phyloP scores from a whole-genome alignment of 805 yeast genomes.

The Ogataea paraovalis region DNA sequence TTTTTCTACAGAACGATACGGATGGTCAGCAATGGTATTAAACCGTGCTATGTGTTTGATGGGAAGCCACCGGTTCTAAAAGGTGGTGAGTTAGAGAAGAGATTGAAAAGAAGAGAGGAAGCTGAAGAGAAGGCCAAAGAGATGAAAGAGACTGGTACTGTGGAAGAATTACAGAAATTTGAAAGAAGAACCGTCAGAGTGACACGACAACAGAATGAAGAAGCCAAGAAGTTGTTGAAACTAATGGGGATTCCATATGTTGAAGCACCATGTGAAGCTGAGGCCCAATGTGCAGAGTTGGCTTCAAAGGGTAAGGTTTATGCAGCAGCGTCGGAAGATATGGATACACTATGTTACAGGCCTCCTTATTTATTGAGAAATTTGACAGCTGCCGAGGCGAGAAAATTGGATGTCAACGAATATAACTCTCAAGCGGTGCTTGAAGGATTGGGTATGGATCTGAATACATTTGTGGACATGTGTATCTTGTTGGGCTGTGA shows the following conservation, averaged over 20 bases:
- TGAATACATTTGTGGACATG: constrained; percentile 76
- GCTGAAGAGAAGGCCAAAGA: constrained; percentile 74
- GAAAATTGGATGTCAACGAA: constrained; percentile 89
- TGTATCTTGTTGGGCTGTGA: constrained; percentile 96
- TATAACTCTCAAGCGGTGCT: constrained; percentile 63
- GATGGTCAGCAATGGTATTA: constrained; percentile 87
- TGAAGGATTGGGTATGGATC: constrained; percentile 71
- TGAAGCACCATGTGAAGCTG: constrained; percentile 97
- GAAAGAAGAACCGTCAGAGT: constrained; percentile 90
- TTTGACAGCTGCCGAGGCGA: constrained; percentile 88
- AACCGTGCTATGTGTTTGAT: constrained; percentile 95
- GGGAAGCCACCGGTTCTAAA: constrained; percentile 96
- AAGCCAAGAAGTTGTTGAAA: constrained; percentile 74
- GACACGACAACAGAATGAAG: constrained; percentile 87
- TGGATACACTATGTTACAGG: constrained; percentile 94
- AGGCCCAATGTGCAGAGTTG: constrained; percentile 94
- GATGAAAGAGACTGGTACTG: constrained; percentile 74
- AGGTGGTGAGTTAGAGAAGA: constrained; percentile 87
- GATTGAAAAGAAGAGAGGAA: constrained; percentile 75
- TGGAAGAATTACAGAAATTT: constrained; percentile 67
- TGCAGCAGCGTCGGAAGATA: constrained; percentile 98
- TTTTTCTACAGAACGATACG: constrained; percentile 91
- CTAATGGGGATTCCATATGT: constrained; percentile 96
- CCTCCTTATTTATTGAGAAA: constrained; percentile 84
- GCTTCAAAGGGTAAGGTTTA: constrained; percentile 88